Percentiles rank a stretch among this genome's conserved stretches.
Evolutionary conservation across 257 asterid species (phyloP).

Genomic region (Coffea eugenioides): DNA sequence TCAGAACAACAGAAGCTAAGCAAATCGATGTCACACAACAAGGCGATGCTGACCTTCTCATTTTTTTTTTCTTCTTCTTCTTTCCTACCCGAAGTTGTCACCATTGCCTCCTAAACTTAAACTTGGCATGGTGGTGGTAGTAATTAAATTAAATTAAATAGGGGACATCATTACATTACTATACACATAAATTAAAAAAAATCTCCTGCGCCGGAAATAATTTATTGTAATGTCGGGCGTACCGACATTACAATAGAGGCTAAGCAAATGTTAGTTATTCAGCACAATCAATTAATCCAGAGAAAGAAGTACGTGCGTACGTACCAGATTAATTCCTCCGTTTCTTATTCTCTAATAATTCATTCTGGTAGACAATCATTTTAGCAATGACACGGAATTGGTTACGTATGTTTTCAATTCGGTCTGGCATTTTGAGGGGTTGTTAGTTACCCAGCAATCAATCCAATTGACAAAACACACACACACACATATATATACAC

Average conservation of each 20-base stretch:
- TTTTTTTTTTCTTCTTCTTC: too few species aligned
- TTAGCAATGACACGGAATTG: slow-evolving; percentile 2
- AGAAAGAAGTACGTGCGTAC: too few species aligned
- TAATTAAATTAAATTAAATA: too few species aligned
- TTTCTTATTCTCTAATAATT: not conserved
- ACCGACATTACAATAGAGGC: too few species aligned
- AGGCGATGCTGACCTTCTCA: not conserved
- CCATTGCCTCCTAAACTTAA: not conserved
- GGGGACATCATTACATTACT: too few species aligned
- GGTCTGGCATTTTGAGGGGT: not conserved
- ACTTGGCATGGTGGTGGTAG: not conserved
- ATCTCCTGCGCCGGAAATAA: too few species aligned
- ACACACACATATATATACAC: too few species aligned
- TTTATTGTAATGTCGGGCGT: too few species aligned
- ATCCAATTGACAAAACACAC: not conserved
- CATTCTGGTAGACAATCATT: slow-evolving; percentile 1
- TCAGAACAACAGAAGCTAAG: not conserved
- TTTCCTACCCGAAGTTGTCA: too few species aligned
- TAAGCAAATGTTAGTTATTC: not conserved
- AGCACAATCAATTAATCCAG: not conserved
- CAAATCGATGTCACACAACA: slow-evolving; percentile 12
- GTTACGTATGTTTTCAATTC: slow-evolving; percentile 10
- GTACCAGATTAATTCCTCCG: too few species aligned
- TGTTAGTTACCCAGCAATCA: slow-evolving; percentile 7
- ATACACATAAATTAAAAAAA: too few species aligned